Evolutionary conservation across 257 asterid genomes (phyloP).

Genomic region (Parsonsia alboflavescens): DNA sequence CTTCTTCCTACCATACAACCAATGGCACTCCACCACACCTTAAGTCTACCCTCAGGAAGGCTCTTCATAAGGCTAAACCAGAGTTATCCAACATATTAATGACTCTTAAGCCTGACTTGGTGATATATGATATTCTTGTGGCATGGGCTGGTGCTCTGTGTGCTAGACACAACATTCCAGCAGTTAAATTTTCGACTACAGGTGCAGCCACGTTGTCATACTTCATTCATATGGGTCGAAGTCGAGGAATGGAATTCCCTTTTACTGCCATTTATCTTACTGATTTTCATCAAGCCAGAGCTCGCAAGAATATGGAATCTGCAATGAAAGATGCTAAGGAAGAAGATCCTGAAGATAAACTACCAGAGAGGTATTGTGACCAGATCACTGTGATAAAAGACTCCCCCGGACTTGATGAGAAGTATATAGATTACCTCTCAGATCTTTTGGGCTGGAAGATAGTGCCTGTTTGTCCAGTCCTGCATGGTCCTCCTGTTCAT

Average conservation of each 20-base stretch:
- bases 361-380: neutral
- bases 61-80: slow-evolving; percentile 32
- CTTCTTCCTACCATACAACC: slow-evolving; percentile 44
- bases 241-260: slow-evolving; percentile 22
- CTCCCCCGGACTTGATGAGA: slow-evolving; percentile 38
- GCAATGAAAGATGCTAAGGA: neutral
- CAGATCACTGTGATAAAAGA: slow-evolving; percentile 26
- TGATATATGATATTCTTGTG: slow-evolving; percentile 31
- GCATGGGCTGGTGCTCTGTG: slow-evolving; percentile 37
- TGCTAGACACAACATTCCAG: slow-evolving; percentile 18
- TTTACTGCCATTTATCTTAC: slow-evolving; percentile 26
- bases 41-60: slow-evolving; percentile 28
- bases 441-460: slow-evolving; percentile 6
- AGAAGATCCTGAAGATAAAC: slow-evolving; percentile 23
- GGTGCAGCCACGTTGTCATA: slow-evolving; percentile 31
- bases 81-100: slow-evolving; percentile 20
- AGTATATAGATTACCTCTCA: slow-evolving; percentile 34
- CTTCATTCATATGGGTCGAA: slow-evolving; percentile 9
- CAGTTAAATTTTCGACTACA: slow-evolving; percentile 25
- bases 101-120: slow-evolving; percentile 33
- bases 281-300: slow-evolving; percentile 21
- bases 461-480: slow-evolving; percentile 30
- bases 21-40: slow-evolving; percentile 55
- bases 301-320: neutral
- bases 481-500: neutral